Conservation (phyloP, 1,139 yeast genomes). For the Candida buenavistaensis region DNA sequence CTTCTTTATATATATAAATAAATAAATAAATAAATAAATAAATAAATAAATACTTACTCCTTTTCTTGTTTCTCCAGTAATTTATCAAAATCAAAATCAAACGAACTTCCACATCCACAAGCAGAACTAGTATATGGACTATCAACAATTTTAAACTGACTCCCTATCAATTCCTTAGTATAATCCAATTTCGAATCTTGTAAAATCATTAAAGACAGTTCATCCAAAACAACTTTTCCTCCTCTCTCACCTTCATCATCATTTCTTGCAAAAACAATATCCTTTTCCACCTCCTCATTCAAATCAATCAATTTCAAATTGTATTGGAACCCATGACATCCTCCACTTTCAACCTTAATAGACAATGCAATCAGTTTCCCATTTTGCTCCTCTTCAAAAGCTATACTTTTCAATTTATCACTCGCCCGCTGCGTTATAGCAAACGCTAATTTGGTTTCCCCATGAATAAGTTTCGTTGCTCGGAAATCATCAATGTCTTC, state of each 20-base stretch:
- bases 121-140: conserved; percentile 89
- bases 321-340: conserved; percentile 98
- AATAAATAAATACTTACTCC: too few species aligned
- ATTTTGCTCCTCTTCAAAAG: conserved; percentile 55
- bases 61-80: conserved; percentile 24
- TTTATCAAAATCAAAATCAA: conserved; percentile 80
- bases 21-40: too few species aligned
- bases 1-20: too few species aligned
- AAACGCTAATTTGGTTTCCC: conserved; percentile 34
- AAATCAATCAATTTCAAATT: conserved; percentile 65
- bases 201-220: conserved; percentile 74
- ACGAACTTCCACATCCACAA: conserved; percentile 97
- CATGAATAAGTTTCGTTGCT: conserved; percentile 32
- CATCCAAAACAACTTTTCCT: conserved; percentile 76
- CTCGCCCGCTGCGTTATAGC: conserved; percentile 45
- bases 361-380: conserved; percentile 71
- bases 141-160: conserved; percentile 87
- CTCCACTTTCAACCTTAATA: conserved; percentile 92
- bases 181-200: conserved; percentile 88
- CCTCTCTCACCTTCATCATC: too few species aligned
- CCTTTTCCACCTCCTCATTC: conserved; percentile 46
- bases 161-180: conserved; percentile 90
- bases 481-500: conserved; percentile 31
- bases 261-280: conserved; percentile 61
- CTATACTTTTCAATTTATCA: conserved; percentile 55